Base-by-base conservation (phyloP, 192 early-diverging fungal species). In the Backusella macrospora region DNA sequence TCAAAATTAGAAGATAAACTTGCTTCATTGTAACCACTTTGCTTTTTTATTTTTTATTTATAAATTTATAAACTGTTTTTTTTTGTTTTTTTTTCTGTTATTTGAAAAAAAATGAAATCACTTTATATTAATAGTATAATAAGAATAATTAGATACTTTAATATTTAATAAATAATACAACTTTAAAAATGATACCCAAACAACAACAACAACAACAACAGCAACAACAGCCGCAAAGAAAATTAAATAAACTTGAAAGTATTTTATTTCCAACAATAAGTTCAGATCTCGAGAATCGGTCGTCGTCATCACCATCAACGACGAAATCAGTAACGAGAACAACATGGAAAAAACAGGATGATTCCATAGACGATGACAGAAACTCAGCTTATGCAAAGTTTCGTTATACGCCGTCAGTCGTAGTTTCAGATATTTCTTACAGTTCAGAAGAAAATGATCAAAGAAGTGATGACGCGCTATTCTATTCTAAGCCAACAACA, bases 371-470 rank as follows among this genome's bases (percentile, higher is more conserved):
- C 26, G 21, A 59, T 23, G 52, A 26, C 21, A 18, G 26, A 26
- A 21, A 23, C 13, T 59, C 21, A 12, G 13, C 52, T 59, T 59
- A 59, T 59, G 21, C 23, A 59, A 59, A 59, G 10, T 23, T 18
- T 10, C 52, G 52, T 26, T 59, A 59, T 59, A 59, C 52, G 18
- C 52, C 52, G 26, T 59, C 52, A 59, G 12, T 59, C 18, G 18
- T 59, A 21, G 52, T 59, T 59, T 59, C 52, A 59, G 52, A 59
- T 59, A 59, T 59, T 59, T 59, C 52, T 59, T 59, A 59, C 52
- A 59, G 52, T 59, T 59, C 52, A 10, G 52, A 59, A 12, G 52
- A 59, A 59, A 59, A 59, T 59, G 52, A 59, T 59, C 52, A 59
- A 59, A 59, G 52, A 59, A 59, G 52, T 59, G 52, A 59, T 59